phyloP scores from a whole-genome alignment of 495 filamentous ascomycete species.

The Neurospora sp. region DNA sequence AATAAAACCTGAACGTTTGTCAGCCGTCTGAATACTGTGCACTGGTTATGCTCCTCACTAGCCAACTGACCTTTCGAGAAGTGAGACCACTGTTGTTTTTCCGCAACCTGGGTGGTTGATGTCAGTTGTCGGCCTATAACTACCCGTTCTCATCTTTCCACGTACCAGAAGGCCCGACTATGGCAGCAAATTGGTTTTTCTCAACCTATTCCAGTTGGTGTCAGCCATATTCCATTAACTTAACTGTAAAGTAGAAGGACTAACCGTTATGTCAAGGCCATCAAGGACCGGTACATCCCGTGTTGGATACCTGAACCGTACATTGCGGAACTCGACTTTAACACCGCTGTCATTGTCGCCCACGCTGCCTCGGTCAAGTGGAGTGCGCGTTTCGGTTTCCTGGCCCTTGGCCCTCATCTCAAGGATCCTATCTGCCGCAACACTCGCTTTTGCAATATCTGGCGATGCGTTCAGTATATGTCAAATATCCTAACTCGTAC shows the following conservation, averaged over 20 bases:
- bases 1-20: slow-evolving; percentile 40
- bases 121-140: slow-evolving; percentile 30
- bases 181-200: slow-evolving; percentile 56
- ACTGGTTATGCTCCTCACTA: background rate
- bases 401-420: slow-evolving; percentile 27
- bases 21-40: background rate
- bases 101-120: slow-evolving; percentile 47
- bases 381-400: slow-evolving; percentile 15
- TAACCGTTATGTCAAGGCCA: slow-evolving; percentile 38
- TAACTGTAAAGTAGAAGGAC: background rate
- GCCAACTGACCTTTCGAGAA: slow-evolving; percentile 42
- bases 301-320: slow-evolving; percentile 52
- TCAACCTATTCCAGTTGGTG: slow-evolving; percentile 31
- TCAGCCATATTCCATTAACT: slow-evolving; percentile 1
- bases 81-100: slow-evolving; percentile 59
- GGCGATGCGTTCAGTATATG: slow-evolving; percentile 1
- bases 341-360: slow-evolving; percentile 38
- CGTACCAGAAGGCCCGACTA: slow-evolving; percentile 47
- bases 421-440: slow-evolving; percentile 46
- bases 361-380: slow-evolving; percentile 18
- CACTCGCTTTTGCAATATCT: slow-evolving; percentile 49
- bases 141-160: slow-evolving; percentile 6
- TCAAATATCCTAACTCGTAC: background rate
- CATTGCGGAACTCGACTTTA: slow-evolving; percentile 43
- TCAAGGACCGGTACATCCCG: slow-evolving; percentile 41